Evolutionary conservation across 805 yeast genomes (phyloP).

Genomic region (Candida rishiriensis): DNA sequence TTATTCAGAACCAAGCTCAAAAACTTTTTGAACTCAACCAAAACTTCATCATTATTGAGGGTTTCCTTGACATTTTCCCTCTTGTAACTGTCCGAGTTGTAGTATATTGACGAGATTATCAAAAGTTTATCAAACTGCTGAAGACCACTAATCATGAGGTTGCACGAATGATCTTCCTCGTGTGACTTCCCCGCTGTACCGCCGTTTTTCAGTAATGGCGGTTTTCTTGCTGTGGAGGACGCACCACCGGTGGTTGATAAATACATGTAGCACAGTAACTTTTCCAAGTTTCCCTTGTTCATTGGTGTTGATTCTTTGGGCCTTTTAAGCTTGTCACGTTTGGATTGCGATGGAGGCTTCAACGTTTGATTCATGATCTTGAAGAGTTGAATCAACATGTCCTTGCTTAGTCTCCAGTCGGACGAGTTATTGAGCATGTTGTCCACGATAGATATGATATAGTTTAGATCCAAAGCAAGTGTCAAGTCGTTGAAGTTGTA

Average conservation of each 20-base stretch:
- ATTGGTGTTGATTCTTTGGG: not conserved
- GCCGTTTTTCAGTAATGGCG: too few species aligned
- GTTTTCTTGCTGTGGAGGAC: too few species aligned
- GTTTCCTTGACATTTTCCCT: conserved; percentile 9
- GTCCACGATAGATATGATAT: conserved; percentile 18
- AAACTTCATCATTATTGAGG: conserved; percentile 19
- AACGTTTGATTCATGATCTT: conserved; percentile 22
- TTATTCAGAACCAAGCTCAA: conserved; percentile 25
- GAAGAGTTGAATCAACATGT: conserved; percentile 23
- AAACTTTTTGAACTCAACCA: conserved; percentile 26
- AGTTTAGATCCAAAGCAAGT: conserved; percentile 19
- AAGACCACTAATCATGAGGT: not conserved
- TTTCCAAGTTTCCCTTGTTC: not conserved
- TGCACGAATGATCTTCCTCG: too few species aligned
- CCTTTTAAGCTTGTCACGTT: not conserved
- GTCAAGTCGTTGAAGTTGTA: not conserved
- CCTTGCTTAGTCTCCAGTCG: conserved; percentile 20
- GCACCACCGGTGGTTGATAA: not conserved
- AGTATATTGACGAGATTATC: conserved; percentile 14
- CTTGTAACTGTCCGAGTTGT: conserved; percentile 1
- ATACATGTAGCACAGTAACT: conserved; percentile 1
- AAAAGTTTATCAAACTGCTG: conserved; percentile 13
- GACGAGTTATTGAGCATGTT: conserved; percentile 18
- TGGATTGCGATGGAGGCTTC: conserved; percentile 5
- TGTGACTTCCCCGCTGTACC: not conserved